phyloP scores from a whole-genome alignment of 1,139 yeast species.

The Candida freyschussii region DNA sequence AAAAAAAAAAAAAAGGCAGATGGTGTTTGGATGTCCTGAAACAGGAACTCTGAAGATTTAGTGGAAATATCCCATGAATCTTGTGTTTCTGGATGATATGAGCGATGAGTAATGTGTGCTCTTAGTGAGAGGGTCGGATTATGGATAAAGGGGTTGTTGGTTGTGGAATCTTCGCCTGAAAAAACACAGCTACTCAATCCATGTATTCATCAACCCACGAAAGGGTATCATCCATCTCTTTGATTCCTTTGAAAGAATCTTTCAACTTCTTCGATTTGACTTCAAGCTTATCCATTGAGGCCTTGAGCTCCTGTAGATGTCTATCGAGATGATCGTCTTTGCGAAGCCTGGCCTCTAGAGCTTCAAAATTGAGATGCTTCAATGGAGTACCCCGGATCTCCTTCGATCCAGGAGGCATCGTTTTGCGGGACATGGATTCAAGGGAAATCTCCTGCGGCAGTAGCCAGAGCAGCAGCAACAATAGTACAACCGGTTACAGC shows the following conservation, averaged over 20 bases:
- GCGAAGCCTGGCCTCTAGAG: constrained; percentile 6
- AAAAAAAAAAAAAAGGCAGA: neutral
- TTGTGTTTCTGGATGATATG: too few relatives aligned
- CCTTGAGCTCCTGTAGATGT: constrained; percentile 14
- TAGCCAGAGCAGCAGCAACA: too few relatives aligned
- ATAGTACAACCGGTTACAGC: too few relatives aligned
- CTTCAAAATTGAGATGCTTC: constrained; percentile 13
- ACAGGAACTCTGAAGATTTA: too few relatives aligned
- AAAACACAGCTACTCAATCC: neutral
- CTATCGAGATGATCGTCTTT: constrained; percentile 17
- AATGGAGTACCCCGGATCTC: constrained; percentile 20
- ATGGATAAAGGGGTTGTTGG: neutral
- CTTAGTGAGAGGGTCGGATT: neutral
- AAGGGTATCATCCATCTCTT: constrained; percentile 8
- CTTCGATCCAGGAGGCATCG: constrained; percentile 11
- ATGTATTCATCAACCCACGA: constrained; percentile 9
- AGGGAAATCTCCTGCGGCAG: too few relatives aligned
- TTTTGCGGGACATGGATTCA: constrained; percentile 1
- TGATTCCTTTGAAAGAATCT: constrained; percentile 7
- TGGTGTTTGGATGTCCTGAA: neutral
- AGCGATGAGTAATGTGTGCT: neutral
- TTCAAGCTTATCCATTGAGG: constrained; percentile 19
- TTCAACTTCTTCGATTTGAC: constrained; percentile 14
- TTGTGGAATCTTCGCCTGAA: neutral
- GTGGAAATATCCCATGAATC: too few relatives aligned